A percentile compares a stretch with the other conserved stretches of the same genome.
These are phyloP conservation scores for Boletus edulis DNA, from an alignment of 768 basidiomycete genomes.

Conservation along the genomic window DNA sequence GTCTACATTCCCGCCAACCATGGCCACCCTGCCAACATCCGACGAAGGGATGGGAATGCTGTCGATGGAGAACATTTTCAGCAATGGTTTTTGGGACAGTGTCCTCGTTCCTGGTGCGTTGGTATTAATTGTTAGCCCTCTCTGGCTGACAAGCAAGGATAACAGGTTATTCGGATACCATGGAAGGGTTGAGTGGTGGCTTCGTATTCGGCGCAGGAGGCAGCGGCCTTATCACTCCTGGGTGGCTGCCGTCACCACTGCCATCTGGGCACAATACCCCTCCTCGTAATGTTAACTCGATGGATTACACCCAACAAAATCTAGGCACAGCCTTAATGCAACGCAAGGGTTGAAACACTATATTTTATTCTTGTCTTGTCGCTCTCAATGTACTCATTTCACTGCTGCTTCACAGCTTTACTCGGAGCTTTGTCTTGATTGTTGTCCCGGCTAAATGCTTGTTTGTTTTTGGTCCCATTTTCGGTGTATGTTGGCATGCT, in stretches of 20 bases:
- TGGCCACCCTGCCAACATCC: constrained; percentile 52
- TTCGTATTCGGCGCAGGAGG: constrained; percentile 85
- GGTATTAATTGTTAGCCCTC: neutral
- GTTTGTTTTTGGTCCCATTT: constrained; percentile 13
- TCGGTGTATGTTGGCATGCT: constrained; percentile 2
- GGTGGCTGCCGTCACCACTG: constrained; percentile 55
- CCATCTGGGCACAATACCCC: constrained; percentile 55
- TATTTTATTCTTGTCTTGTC: constrained; percentile 2
- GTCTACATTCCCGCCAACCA: constrained; percentile 85
- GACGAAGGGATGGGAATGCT: constrained; percentile 47
- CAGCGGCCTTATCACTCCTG: constrained; percentile 79
- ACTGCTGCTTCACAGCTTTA: neutral
- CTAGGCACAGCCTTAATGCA: constrained; percentile 26
- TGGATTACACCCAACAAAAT: constrained; percentile 28
- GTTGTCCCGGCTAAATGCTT: neutral
- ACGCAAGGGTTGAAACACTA: constrained; percentile 22
- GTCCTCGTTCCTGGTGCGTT: constrained; percentile 79
- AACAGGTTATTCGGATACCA: constrained; percentile 71
- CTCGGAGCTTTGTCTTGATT: neutral
- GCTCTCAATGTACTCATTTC: constrained; percentile 1
- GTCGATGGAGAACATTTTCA: constrained; percentile 82
- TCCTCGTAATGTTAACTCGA: constrained; percentile 19
- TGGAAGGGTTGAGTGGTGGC: constrained; percentile 82
- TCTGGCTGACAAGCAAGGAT: constrained; percentile 1
- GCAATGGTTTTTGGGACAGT: constrained; percentile 83